These are phyloP conservation scores for Phlebiopsis flavidoalba DNA, from an alignment of 768 basidiomycete genomes.

Conservation along the genomic window DNA sequence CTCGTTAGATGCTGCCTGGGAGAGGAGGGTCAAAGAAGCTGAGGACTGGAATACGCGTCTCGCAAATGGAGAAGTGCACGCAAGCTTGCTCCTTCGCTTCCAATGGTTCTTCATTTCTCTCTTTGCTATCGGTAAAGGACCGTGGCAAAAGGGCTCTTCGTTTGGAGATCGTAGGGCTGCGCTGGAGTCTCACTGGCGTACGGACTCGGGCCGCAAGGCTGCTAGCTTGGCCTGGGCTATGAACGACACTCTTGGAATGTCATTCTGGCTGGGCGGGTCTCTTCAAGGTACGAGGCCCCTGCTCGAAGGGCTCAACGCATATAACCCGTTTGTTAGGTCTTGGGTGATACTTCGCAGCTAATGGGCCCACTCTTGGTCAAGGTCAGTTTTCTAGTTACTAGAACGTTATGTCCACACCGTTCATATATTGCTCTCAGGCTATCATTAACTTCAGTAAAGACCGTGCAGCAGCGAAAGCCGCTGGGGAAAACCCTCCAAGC, in stretches of 20 bases:
- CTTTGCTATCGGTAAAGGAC: neutral
- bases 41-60: slow-evolving; percentile 52
- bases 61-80: slow-evolving; percentile 37
- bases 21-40: slow-evolving; percentile 40
- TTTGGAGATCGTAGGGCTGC: slow-evolving; percentile 20
- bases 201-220: slow-evolving; percentile 37
- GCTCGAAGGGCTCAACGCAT: neutral
- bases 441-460: slow-evolving; percentile 59
- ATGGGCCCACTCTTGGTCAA: slow-evolving; percentile 62
- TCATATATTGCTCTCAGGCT: slow-evolving; percentile 27
- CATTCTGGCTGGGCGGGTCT: slow-evolving; percentile 62
- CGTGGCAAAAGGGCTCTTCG: slow-evolving; percentile 8
- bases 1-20: slow-evolving; percentile 54
- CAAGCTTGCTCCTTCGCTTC: slow-evolving; percentile 33
- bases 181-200: slow-evolving; percentile 41
- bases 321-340: slow-evolving; percentile 31
- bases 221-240: slow-evolving; percentile 56
- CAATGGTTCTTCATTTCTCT: slow-evolving; percentile 36
- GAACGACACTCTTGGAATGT: slow-evolving; percentile 51
- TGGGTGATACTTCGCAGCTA: slow-evolving; percentile 56
- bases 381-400: slow-evolving; percentile 23
- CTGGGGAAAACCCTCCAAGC: slow-evolving; percentile 28
- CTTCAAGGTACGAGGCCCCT: slow-evolving; percentile 40
- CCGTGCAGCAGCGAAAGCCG: slow-evolving; percentile 34
- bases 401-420: neutral